Percentiles rank a stretch among this genome's conserved stretches.
phyloP scores from a whole-genome alignment of 305 asterid genomes.

The Fraxinus paxiana region DNA sequence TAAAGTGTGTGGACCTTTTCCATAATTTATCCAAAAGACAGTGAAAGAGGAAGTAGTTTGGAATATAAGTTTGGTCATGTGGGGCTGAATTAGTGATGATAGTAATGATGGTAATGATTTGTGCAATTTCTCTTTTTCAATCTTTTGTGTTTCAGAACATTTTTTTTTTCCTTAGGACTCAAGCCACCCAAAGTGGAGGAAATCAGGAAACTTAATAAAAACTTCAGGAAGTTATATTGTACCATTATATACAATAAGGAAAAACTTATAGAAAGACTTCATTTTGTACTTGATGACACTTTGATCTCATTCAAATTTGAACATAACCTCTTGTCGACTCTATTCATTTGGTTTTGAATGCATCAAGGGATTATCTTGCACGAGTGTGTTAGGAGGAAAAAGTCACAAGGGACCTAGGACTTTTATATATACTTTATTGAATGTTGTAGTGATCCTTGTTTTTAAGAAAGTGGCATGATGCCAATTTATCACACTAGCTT shows the following conservation, averaged over 20 bases:
- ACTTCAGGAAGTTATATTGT: background rate
- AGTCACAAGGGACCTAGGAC: background rate
- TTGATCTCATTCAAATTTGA: background rate
- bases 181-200: constrained; percentile 26
- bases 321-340: background rate
- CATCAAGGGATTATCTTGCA: background rate
- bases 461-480: background rate
- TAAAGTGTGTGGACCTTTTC: background rate
- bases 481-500: background rate
- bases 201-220: constrained; percentile 6
- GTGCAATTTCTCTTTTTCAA: constrained; percentile 30
- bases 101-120: constrained; percentile 48
- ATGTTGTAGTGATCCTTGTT: no score
- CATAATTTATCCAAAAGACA: constrained; percentile 4
- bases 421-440: background rate
- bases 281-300: background rate
- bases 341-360: background rate
- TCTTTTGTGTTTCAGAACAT: constrained; percentile 15
- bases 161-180: constrained; percentile 22
- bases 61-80: constrained; percentile 30
- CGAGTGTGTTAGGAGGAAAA: background rate
- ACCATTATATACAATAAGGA: background rate
- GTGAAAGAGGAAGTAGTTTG: constrained; percentile 39
- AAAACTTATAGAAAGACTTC: background rate
- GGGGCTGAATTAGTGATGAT: constrained; percentile 50